Conservation (phyloP, 768 basidiomycete species). For the Scleroderma bovista region DNA sequence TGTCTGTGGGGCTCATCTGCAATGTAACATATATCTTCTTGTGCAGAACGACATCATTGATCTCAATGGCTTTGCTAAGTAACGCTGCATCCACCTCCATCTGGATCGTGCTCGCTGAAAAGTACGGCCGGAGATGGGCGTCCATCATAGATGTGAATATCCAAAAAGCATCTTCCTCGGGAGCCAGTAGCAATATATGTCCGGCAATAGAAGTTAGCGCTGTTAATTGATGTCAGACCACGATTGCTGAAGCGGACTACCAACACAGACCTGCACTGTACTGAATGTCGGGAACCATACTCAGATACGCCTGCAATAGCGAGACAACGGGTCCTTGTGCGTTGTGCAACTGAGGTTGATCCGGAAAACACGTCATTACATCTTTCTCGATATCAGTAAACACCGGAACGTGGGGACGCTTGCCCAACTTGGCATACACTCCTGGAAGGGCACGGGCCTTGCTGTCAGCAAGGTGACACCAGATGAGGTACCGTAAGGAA, state of each 20-base stretch:
- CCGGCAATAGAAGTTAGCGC: constrained; percentile 69
- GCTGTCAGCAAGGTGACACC: constrained; percentile 76
- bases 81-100: constrained; percentile 73
- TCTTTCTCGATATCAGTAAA: constrained; percentile 57
- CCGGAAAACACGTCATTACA: constrained; percentile 46
- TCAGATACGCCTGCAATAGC: constrained; percentile 66
- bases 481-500: constrained; percentile 79
- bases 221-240: constrained; percentile 19
- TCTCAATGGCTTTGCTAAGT: constrained; percentile 66
- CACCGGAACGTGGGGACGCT: constrained; percentile 46
- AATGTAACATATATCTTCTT: constrained; percentile 65
- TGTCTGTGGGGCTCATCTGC: constrained; percentile 47
- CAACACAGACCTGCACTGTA: constrained; percentile 52
- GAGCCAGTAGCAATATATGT: constrained; percentile 65
- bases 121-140: constrained; percentile 73
- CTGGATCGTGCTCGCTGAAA: constrained; percentile 52
- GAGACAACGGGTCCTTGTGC: constrained; percentile 52
- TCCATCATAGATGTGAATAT: constrained; percentile 87
- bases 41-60: constrained; percentile 50
- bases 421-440: constrained; percentile 59
- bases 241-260: neutral
- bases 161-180: constrained; percentile 90
- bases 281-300: constrained; percentile 79
- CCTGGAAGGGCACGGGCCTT: constrained; percentile 64
- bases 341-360: constrained; percentile 53